Evolutionary conservation across 2,329 filamentous ascomycete species (phyloP).

Genomic region (Scolecobasidium constrictum): DNA sequence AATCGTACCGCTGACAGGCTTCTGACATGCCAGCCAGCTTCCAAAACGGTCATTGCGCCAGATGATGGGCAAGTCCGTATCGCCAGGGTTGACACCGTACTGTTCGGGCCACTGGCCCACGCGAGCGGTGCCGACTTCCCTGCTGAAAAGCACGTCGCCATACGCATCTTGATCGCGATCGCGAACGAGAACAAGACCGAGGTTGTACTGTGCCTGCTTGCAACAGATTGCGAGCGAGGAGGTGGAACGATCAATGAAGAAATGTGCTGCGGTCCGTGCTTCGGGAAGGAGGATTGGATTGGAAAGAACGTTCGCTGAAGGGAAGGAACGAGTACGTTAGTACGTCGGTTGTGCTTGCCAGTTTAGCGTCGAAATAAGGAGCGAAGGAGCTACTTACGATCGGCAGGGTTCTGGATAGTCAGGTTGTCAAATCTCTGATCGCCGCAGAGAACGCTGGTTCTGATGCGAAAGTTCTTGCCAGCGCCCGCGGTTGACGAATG

Average conservation of each 20-base stretch:
- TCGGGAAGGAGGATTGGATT: background rate
- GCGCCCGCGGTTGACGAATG: no score
- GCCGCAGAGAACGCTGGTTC: background rate
- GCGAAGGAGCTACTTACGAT: no score
- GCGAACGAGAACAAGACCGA: background rate
- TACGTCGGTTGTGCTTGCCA: no score
- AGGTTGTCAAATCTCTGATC: background rate
- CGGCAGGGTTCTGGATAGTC: background rate
- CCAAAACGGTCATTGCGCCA: conserved; percentile 7
- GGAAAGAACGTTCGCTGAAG: no score
- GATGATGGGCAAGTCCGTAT: background rate
- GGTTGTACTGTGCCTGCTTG: background rate
- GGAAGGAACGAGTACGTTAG: no score
- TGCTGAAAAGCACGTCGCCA: background rate
- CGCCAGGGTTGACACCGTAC: background rate
- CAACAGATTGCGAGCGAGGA: conserved; percentile 1
- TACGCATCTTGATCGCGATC: conserved; percentile 2
- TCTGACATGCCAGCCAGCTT: background rate
- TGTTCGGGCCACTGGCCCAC: background rate
- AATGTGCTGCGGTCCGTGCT: background rate
- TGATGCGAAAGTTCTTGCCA: background rate
- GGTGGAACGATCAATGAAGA: background rate
- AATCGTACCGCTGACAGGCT: background rate
- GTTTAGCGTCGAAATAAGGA: no score
- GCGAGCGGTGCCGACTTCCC: conserved; percentile 3